phyloP scores from a whole-genome alignment of 139 green algal genomes.

The Nannochloris sp. region DNA sequence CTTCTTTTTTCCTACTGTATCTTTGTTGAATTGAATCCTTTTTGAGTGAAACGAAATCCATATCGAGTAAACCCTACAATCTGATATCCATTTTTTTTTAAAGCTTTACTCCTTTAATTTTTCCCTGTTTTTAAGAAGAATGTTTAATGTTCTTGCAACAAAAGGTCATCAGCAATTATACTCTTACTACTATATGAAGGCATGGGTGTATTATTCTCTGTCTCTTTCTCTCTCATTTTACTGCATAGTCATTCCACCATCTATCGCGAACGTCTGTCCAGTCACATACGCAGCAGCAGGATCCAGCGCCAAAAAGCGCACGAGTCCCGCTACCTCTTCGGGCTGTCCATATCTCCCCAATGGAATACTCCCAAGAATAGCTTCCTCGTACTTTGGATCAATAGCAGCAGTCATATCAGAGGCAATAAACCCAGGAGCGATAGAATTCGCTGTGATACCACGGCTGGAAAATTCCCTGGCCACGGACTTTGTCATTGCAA shows the following conservation, averaged over 20 bases:
- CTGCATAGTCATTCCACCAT: constrained; percentile 92
- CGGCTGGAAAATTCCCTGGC: constrained; percentile 70
- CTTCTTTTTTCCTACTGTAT: too few species aligned
- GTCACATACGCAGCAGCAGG: constrained; percentile 92
- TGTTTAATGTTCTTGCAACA: too few species aligned
- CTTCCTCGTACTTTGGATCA: constrained; percentile 83
- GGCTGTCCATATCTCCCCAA: constrained; percentile 77
- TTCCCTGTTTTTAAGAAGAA: too few species aligned
- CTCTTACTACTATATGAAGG: too few species aligned
- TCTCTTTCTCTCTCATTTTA: not conserved
- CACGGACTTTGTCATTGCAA: constrained; percentile 80
- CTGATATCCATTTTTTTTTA: not conserved
- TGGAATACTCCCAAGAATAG: constrained; percentile 75
- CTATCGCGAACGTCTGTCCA: constrained; percentile 80
- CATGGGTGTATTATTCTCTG: too few species aligned
- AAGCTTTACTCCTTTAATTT: too few species aligned
- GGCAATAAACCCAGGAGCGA: constrained; percentile 86
- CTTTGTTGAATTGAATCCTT: too few species aligned
- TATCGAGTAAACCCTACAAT: not conserved
- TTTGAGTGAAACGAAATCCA: too few species aligned
- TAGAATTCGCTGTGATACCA: constrained; percentile 74
- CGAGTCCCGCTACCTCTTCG: constrained; percentile 83
- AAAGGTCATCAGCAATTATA: too few species aligned
- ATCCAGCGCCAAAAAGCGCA: constrained; percentile 84
- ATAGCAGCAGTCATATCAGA: constrained; percentile 81